These are phyloP conservation scores for Irpex sp. DNA, from an alignment of 1,284 basidiomycete genomes.

Conservation along the genomic window DNA sequence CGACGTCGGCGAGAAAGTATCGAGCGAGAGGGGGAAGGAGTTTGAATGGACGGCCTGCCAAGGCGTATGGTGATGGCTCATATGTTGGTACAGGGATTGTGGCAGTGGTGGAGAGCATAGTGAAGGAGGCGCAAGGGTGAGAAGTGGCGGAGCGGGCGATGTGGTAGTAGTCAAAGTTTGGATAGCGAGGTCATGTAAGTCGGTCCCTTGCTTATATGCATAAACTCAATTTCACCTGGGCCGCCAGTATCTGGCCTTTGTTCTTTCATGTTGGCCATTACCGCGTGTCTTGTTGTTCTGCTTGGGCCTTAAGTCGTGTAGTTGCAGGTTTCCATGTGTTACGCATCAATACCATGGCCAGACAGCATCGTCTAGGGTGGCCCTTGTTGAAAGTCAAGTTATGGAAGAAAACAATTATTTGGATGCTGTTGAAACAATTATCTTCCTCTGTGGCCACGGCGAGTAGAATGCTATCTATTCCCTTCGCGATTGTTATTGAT, in stretches of 20 bases:
- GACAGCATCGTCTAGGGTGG: background rate
- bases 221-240: background rate
- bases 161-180: background rate
- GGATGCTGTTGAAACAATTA: too few relatives aligned
- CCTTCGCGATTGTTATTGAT: too few relatives aligned
- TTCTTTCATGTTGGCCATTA: background rate
- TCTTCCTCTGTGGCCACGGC: too few relatives aligned
- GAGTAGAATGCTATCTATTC: too few relatives aligned
- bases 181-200: background rate
- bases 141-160: background rate
- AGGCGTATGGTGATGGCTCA: conserved; percentile 4
- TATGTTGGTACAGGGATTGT: conserved; percentile 2
- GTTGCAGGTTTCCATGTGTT: background rate
- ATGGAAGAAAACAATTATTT: too few relatives aligned
- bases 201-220: background rate
- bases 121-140: background rate
- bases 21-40: conserved; percentile 7
- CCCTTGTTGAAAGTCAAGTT: too few relatives aligned
- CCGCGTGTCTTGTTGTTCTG: background rate
- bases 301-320: background rate
- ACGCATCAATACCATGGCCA: background rate
- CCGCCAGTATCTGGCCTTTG: background rate
- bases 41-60: conserved; percentile 5
- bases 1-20: conserved; percentile 3
- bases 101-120: background rate